phyloP scores from a whole-genome alignment of 768 basidiomycete species.

The Tylopilus rubrobrunneus region DNA sequence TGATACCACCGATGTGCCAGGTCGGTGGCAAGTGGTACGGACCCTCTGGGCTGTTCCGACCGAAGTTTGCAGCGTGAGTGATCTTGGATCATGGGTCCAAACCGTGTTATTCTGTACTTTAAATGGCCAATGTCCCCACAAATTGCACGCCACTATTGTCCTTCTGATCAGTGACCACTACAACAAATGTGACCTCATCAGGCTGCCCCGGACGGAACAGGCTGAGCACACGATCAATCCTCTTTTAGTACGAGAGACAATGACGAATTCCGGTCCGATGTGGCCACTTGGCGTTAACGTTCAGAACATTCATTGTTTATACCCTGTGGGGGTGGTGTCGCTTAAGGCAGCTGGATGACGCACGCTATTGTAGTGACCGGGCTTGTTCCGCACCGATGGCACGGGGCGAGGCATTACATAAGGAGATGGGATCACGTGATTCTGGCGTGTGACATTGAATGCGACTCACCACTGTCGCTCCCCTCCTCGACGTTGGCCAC shows the following conservation, averaged over 20 bases:
- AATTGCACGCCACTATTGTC: constrained; percentile 8
- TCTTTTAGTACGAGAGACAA: neutral
- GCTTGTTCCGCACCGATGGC: neutral
- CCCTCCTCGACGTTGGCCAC: constrained; percentile 20
- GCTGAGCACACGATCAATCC: neutral
- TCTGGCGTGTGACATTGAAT: constrained; percentile 5
- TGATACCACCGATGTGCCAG: constrained; percentile 13
- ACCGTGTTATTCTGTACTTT: neutral
- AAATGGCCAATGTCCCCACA: neutral
- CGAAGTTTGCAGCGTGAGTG: constrained; percentile 31
- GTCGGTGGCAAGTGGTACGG: constrained; percentile 49
- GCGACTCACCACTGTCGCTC: neutral
- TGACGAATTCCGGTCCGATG: constrained; percentile 4
- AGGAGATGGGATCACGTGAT: constrained; percentile 18
- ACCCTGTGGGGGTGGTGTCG: neutral
- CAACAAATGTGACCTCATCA: neutral
- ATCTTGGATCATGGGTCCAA: neutral
- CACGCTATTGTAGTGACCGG: too few relatives aligned
- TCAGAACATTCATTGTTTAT: neutral
- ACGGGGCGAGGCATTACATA: neutral
- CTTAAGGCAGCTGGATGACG: neutral
- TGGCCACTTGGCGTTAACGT: neutral
- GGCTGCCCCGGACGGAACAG: constrained; percentile 15
- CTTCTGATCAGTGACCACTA: neutral
- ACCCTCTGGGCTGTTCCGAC: constrained; percentile 36